Conservation (phyloP, 495 filamentous ascomycete species). For the Podospora didyma region DNA sequence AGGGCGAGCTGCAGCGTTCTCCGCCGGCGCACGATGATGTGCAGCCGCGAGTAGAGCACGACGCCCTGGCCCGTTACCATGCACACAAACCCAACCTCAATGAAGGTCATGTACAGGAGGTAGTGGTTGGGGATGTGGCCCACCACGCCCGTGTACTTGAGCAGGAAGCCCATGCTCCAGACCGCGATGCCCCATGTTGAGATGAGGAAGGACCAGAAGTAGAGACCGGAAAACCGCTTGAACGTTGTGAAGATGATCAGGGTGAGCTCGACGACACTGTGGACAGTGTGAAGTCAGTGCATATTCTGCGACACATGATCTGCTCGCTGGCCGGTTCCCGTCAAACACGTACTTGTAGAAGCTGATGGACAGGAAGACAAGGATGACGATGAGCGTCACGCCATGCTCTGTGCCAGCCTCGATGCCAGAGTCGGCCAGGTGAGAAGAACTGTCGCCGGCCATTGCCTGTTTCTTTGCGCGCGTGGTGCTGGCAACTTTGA, state of each 20-base stretch:
- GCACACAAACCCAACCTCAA: conserved; percentile 30
- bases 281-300: too few species aligned
- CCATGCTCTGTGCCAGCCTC: too few species aligned
- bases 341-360: too few species aligned
- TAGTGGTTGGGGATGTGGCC: conserved; percentile 12
- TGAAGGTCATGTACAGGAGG: conserved; percentile 12
- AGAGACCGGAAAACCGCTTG: conserved; percentile 47
- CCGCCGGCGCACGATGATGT: conserved; percentile 29
- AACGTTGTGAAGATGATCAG: conserved; percentile 53
- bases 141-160: conserved; percentile 21
- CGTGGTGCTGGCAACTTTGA: too few species aligned
- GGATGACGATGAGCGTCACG: too few species aligned
- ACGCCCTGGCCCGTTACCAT: conserved; percentile 23
- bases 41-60: conserved; percentile 36
- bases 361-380: too few species aligned
- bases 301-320: too few species aligned
- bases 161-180: conserved; percentile 35
- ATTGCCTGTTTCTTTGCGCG: too few species aligned
- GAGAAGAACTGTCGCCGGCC: too few species aligned
- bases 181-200: conserved; percentile 40
- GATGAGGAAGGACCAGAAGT: conserved; percentile 56
- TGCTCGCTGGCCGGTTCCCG: too few species aligned
- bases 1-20: conserved; percentile 18
- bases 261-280: conserved; percentile 41
- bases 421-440: too few species aligned